Evolutionary conservation across 257 asterid species (phyloP).

Genomic region (Scutellaria galericulata): DNA sequence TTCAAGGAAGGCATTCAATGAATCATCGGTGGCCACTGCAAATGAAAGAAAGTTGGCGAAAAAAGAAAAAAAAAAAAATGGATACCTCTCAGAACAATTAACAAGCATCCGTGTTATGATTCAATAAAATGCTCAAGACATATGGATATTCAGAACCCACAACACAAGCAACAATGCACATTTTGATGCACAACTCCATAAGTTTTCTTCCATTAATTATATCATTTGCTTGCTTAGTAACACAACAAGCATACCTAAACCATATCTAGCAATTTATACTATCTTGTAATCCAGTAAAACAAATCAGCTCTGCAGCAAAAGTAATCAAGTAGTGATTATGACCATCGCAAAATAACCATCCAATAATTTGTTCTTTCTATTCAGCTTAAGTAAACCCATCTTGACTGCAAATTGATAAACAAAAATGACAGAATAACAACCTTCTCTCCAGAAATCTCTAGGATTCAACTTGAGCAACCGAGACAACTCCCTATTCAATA

Average conservation of each 20-base stretch:
- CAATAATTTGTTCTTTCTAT: not conserved
- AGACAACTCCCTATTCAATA: conserved; percentile 75
- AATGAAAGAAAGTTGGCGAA: conserved; percentile 14
- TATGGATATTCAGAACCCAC: conserved; percentile 9
- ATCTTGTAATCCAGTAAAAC: conserved; percentile 4
- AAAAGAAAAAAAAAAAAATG: no score
- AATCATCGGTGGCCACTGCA: conserved; percentile 81
- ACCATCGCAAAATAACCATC: not conserved
- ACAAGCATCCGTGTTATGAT: not conserved
- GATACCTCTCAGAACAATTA: not conserved
- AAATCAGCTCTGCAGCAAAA: conserved; percentile 16
- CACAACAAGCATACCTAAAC: not conserved
- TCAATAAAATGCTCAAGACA: conserved; percentile 1
- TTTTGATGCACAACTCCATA: not conserved
- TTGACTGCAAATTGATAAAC: not conserved
- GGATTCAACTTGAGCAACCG: conserved; percentile 78
- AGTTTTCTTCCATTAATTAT: not conserved
- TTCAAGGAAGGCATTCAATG: conserved; percentile 77
- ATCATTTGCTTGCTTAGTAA: not conserved
- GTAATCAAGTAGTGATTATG: not conserved
- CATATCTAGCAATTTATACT: not conserved
- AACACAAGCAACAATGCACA: conserved; percentile 19
- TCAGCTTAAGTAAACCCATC: conserved; percentile 1
- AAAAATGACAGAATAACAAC: conserved; percentile 38
- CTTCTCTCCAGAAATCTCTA: conserved; percentile 90